Conservation (phyloP, 2,329 filamentous ascomycete species). For the Stagonosporopsis cucurbitacearum region DNA sequence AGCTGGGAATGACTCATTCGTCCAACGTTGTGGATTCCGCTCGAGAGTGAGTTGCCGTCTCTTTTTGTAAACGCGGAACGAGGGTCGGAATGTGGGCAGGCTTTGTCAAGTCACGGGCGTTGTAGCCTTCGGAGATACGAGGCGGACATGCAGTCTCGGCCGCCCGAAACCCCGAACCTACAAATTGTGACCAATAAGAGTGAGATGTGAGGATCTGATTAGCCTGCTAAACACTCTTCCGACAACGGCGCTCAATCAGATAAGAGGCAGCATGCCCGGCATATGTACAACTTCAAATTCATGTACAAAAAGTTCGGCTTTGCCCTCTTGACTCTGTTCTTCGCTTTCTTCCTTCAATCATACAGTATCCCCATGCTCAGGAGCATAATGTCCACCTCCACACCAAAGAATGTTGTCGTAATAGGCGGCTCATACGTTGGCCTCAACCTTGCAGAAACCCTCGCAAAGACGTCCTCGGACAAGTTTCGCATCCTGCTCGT, state of each 20-base stretch:
- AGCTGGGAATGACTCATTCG: neutral
- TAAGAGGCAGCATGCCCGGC: slow-evolving; percentile 12
- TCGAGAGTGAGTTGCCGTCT: neutral
- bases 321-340: neutral
- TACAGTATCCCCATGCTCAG: slow-evolving; percentile 2
- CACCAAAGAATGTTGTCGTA: slow-evolving; percentile 14
- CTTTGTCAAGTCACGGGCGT: neutral
- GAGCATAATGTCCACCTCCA: slow-evolving; percentile 1
- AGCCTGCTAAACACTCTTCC: slow-evolving; percentile 17
- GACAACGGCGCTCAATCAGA: slow-evolving; percentile 4
- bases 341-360: neutral
- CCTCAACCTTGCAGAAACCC: slow-evolving; percentile 14
- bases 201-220: slow-evolving; percentile 7
- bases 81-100: slow-evolving; percentile 7
- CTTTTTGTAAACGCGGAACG: slow-evolving; percentile 5
- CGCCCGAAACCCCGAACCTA: neutral
- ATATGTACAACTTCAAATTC: neutral
- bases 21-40: neutral
- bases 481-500: slow-evolving; percentile 62
- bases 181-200: neutral
- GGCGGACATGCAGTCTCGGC: neutral
- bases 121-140: neutral
- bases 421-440: slow-evolving; percentile 21
- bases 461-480: slow-evolving; percentile 9
- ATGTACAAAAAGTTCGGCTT: slow-evolving; percentile 7